These are phyloP conservation scores for Ceratobasidium sp. DNA, from an alignment of 1,284 basidiomycete species.

Conservation along the genomic window DNA sequence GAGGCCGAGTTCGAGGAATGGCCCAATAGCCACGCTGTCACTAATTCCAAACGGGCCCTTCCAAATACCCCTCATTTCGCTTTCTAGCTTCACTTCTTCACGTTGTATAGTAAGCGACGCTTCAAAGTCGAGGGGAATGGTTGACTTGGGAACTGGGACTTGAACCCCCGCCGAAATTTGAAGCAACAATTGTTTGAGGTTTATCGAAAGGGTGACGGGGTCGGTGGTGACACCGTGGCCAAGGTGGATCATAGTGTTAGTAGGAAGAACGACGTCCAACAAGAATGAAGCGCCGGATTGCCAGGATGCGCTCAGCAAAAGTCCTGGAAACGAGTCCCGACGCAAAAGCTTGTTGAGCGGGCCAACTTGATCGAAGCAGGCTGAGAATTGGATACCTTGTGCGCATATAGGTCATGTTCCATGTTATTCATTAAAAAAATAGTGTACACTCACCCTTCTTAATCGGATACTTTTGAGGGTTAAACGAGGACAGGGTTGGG, in stretches of 20 bases:
- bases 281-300: background rate
- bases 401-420: background rate
- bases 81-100: too few relatives aligned
- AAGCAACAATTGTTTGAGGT: background rate
- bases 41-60: conserved; percentile 14
- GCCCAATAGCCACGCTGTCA: conserved; percentile 1
- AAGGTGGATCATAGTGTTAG: background rate
- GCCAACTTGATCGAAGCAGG: background rate
- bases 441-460: background rate
- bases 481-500: background rate
- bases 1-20: background rate
- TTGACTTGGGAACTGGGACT: background rate
- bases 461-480: background rate
- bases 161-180: background rate
- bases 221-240: background rate
- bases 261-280: background rate
- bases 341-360: background rate
- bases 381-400: conserved; percentile 1
- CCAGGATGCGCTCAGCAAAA: background rate
- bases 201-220: background rate
- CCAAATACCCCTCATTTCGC: background rate
- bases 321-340: background rate
- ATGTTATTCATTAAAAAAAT: too few relatives aligned
- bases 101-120: too few relatives aligned
- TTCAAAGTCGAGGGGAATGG: background rate